Base-by-base conservation (phyloP, 176 grass and related monocot genomes). In the Dactylis glomerata region DNA sequence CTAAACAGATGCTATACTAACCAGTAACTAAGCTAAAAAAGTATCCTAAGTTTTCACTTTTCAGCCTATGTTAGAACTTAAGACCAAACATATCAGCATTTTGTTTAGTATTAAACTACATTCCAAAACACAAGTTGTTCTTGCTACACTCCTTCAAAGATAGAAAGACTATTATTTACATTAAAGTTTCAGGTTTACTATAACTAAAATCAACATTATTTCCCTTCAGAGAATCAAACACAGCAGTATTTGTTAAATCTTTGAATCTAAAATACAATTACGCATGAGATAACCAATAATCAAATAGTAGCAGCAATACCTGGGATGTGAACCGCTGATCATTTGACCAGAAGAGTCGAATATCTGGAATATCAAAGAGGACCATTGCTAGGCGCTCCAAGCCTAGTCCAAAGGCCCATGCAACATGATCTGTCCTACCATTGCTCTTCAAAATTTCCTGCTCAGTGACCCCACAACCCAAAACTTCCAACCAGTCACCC, bases 401-500 rank as follows among this genome's bases (percentile, higher is more conserved):
- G 17, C 96, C 96, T 41, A 98, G 81, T 57, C 93, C 96, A 26
- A 98, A 98, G 79, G 96, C 96, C 93, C 96, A 98, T 71, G 96
- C 93, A 75, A 98, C 89, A 87, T 81, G 79, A 56, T 95, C 93
- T 37, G 44, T 85, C 87, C 88, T 95, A 45, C 96, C 93, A 87
- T 90, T 98, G 87, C 81, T 88, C 68, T 62, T 90, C 64, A 96
- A 84, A 79, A 98, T 94, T 49, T 95, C 87, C 63, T 98, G 96
- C 78, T 98, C 96, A 10, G 93, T 98, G 54, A 98, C 93, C 89
- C 93, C 96, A 72, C 93, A 96, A 59, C 96, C 96, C 83, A 98
- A 87, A 75, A 98, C 96, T 83, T 98, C 96, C 88, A 98, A 75
- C 96, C 96, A 98, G 90, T 92, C 85, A 68, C 89, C 96, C 96